A percentile compares a stretch with the other conserved stretches of the same genome.
phyloP scores from a whole-genome alignment of 768 basidiomycete species.

The Boletus edulis region DNA sequence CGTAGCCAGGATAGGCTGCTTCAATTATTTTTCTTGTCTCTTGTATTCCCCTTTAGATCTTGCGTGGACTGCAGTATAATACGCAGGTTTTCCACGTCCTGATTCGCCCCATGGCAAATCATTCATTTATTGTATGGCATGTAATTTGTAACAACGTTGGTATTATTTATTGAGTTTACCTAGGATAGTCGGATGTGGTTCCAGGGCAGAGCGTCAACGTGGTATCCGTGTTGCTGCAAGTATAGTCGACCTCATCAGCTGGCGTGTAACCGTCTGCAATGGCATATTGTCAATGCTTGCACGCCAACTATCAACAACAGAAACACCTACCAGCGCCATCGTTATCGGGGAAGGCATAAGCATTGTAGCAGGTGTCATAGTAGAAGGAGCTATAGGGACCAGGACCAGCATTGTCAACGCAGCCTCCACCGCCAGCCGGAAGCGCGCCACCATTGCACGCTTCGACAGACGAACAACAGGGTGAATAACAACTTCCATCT shows the following conservation, averaged over 20 bases:
- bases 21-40: background rate
- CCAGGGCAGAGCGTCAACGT: constrained; percentile 22
- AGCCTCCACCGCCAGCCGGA: constrained; percentile 27
- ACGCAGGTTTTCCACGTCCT: background rate
- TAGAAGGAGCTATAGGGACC: constrained; percentile 31
- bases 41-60: background rate
- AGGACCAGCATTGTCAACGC: constrained; percentile 25
- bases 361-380: constrained; percentile 26
- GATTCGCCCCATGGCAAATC: background rate
- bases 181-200: constrained; percentile 9
- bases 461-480: constrained; percentile 28
- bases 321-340: constrained; percentile 26
- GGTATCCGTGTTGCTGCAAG: constrained; percentile 17
- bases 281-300: background rate
- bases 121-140: background rate
- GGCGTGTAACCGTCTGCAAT: constrained; percentile 24
- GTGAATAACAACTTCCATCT: constrained; percentile 24
- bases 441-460: constrained; percentile 30
- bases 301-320: background rate
- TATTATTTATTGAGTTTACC: background rate
- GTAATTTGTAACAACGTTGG: background rate
- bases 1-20: background rate
- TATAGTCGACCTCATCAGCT: constrained; percentile 29
- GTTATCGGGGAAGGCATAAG: constrained; percentile 33
- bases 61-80: background rate